Evolutionary conservation across 2,329 filamentous ascomycete genomes (phyloP).

Genomic region (Fusarium tuaranense): DNA sequence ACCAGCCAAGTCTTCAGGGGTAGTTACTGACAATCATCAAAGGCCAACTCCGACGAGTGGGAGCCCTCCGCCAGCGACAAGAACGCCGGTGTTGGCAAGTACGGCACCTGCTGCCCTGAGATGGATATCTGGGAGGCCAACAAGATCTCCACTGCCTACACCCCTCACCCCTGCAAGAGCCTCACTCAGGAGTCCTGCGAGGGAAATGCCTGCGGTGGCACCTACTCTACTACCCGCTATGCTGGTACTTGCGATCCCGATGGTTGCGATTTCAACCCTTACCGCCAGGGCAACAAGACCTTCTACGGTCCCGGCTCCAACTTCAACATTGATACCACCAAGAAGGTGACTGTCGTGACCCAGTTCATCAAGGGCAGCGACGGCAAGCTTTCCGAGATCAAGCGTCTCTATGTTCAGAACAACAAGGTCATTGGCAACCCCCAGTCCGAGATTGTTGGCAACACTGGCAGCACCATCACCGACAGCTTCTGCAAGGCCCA

Average conservation of each 20-base stretch:
- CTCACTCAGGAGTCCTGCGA: conserved; percentile 64
- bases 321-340: conserved; percentile 68
- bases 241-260: conserved; percentile 74
- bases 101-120: conserved; percentile 71
- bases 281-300: conserved; percentile 71
- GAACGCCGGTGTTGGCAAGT: conserved; percentile 64
- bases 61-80: conserved; percentile 62
- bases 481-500: conserved; percentile 68
- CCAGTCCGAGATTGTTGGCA: conserved; percentile 53
- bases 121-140: conserved; percentile 76
- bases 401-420: conserved; percentile 74
- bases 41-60: conserved; percentile 67
- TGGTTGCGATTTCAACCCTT: conserved; percentile 78
- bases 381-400: conserved; percentile 70
- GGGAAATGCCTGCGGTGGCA: conserved; percentile 64
- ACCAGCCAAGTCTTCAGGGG: background rate
- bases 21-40: conserved; percentile 44
- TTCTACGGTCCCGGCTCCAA: conserved; percentile 71
- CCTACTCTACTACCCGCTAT: conserved; percentile 66
- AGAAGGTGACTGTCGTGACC: conserved; percentile 74
- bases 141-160: conserved; percentile 71
- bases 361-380: conserved; percentile 66
- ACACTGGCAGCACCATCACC: conserved; percentile 63
- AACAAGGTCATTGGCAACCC: conserved; percentile 69
- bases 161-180: conserved; percentile 72